A percentile compares a stretch with the other conserved stretches of the same genome.
phyloP scores from a whole-genome alignment of 768 basidiomycete genomes.

The Hysterangium stoloniferum region DNA sequence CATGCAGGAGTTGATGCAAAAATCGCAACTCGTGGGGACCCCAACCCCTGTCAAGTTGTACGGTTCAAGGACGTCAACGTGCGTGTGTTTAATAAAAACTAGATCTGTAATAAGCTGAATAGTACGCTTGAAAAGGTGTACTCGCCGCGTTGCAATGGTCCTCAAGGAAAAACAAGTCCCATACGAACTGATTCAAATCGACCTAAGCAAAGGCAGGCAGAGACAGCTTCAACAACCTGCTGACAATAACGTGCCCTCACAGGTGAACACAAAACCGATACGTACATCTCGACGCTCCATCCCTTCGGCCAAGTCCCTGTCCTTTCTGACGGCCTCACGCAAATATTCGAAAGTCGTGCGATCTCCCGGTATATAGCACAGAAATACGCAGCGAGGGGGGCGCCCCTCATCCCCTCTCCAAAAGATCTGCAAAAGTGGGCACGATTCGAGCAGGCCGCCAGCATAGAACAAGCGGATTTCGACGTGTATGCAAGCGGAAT shows the following conservation, averaged over 20 bases:
- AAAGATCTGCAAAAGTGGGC: constrained; percentile 13
- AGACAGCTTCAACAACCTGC: no score
- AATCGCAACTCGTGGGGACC: no score
- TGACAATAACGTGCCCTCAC: no score
- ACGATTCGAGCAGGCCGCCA: constrained; percentile 26
- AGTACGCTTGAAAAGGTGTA: constrained; percentile 45
- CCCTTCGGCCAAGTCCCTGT: constrained; percentile 8
- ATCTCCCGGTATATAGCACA: constrained; percentile 16
- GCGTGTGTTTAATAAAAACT: not conserved
- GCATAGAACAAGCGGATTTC: constrained; percentile 16
- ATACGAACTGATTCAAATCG: no score
- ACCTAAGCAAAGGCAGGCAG: no score
- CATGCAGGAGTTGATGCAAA: no score
- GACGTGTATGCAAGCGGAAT: constrained; percentile 12
- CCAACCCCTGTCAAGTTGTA: not conserved
- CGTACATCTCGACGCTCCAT: not conserved
- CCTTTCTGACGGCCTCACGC: constrained; percentile 11
- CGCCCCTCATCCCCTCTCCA: constrained; percentile 11
- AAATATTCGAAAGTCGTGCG: constrained; percentile 16
- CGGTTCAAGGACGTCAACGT: not conserved
- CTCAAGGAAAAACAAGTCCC: constrained; percentile 50
- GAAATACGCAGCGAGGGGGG: constrained; percentile 15
- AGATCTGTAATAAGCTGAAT: no score
- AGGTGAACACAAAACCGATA: constrained; percentile 14
- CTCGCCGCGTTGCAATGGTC: constrained; percentile 42